Evolutionary conservation across 2,329 filamentous ascomycete genomes (phyloP).

Genomic region (Cytospora piceae): DNA sequence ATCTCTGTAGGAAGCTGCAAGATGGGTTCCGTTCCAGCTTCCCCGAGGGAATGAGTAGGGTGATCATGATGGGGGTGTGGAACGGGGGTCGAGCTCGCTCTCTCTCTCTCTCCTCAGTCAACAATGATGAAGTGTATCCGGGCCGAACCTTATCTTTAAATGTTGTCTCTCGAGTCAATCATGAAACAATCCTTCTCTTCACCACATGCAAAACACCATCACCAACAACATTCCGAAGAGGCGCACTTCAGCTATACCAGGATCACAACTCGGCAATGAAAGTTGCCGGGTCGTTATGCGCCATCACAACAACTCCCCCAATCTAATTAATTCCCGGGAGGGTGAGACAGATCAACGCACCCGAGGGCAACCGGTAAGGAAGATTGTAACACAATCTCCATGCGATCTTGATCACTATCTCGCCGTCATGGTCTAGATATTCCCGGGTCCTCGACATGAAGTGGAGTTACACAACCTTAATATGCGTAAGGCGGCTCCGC

Average conservation of each 20-base stretch:
- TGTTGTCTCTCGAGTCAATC: background rate
- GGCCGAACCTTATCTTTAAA: background rate
- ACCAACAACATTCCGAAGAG: background rate
- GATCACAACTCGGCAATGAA: background rate
- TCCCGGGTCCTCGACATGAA: background rate
- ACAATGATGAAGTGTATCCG: background rate
- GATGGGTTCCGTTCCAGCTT: conserved; percentile 15
- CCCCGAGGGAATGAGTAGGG: background rate
- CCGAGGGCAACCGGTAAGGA: background rate
- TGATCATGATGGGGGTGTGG: background rate
- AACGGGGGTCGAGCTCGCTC: background rate
- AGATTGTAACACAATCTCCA: background rate
- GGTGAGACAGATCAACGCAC: background rate
- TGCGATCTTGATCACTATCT: background rate
- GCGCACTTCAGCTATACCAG: background rate
- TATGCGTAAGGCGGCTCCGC: background rate
- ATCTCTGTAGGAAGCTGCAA: conserved; percentile 18
- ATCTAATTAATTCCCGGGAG: background rate
- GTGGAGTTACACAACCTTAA: background rate
- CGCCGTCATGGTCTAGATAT: background rate
- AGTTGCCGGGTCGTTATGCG: background rate
- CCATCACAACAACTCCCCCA: background rate
- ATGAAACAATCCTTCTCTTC: background rate
- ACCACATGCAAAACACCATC: background rate
- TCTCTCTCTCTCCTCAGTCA: background rate